These are phyloP conservation scores for Spizellomyces sp. DNA, from an alignment of 192 early-diverging fungal species.

Conservation along the genomic window DNA sequence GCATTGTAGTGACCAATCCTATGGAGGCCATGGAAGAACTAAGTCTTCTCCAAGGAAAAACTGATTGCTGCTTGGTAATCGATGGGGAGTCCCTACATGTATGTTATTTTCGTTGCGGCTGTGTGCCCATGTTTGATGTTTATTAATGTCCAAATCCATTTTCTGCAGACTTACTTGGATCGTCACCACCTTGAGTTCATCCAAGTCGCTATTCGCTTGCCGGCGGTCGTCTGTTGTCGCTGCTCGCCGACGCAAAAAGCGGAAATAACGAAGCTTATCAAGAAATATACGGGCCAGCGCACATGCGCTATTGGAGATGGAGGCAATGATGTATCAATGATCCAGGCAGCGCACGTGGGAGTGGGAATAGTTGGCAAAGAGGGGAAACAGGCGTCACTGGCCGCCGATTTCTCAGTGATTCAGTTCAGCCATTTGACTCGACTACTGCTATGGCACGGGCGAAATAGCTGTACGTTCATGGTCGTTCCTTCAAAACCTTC, in stretches of 20 bases:
- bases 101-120: conserved; percentile 33
- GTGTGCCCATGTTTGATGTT: neutral
- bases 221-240: conserved; percentile 90
- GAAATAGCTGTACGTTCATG: conserved; percentile 77
- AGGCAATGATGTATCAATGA: conserved; percentile 98
- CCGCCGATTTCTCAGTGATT: conserved; percentile 89
- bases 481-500: conserved; percentile 7
- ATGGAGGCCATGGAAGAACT: conserved; percentile 69
- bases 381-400: conserved; percentile 90
- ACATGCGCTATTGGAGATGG: conserved; percentile 94
- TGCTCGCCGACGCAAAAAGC: conserved; percentile 98
- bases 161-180: conserved; percentile 68
- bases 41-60: conserved; percentile 66
- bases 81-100: conserved; percentile 84
- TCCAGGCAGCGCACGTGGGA: conserved; percentile 94
- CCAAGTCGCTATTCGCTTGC: conserved; percentile 69
- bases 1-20: conserved; percentile 33
- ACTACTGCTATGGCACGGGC: conserved; percentile 91
- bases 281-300: conserved; percentile 59
- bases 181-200: conserved; percentile 79
- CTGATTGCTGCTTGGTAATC: conserved; percentile 83
- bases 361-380: conserved; percentile 97
- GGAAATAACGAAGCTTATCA: conserved; percentile 82
- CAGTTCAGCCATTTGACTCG: conserved; percentile 88
- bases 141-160: conserved; percentile 1